A percentile compares a stretch with the other conserved stretches of the same genome.
Conservation (phyloP, 352 stramenopile genomes). For the Blastocystis sp. region DNA sequence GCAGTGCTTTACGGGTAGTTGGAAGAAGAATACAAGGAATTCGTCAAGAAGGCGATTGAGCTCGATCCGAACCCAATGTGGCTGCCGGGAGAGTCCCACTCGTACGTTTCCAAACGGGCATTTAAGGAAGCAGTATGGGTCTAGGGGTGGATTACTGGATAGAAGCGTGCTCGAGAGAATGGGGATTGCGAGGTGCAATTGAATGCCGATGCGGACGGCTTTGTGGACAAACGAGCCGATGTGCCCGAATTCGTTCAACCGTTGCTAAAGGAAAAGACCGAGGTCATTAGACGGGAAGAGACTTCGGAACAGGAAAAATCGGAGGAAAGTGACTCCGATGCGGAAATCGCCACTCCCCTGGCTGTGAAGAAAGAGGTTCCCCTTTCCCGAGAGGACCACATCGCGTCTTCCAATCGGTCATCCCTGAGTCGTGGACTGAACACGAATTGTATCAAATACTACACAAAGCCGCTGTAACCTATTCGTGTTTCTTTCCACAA, state of each 20-base stretch:
- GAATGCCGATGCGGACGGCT: too few species aligned
- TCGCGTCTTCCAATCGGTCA: neutral
- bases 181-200: neutral
- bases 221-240: neutral
- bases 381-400: neutral
- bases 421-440: conserved; percentile 1
- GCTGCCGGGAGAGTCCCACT: conserved; percentile 57
- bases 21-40: conserved; percentile 34
- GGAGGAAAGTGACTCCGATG: neutral
- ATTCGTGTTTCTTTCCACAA: neutral
- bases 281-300: neutral
- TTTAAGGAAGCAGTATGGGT: neutral
- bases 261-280: conserved; percentile 7
- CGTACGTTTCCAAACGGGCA: conserved; percentile 53
- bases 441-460: conserved; percentile 9
- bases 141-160: neutral
- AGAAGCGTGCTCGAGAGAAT: conserved; percentile 21
- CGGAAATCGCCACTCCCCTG: conserved; percentile 21
- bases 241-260: conserved; percentile 29
- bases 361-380: neutral
- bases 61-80: conserved; percentile 65
- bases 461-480: neutral
- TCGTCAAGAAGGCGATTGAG: conserved; percentile 61
- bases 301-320: neutral
- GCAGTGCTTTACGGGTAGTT: neutral